These are phyloP conservation scores for Leccinellum rugosiceps DNA, from an alignment of 768 basidiomycete genomes.

Conservation along the genomic window DNA sequence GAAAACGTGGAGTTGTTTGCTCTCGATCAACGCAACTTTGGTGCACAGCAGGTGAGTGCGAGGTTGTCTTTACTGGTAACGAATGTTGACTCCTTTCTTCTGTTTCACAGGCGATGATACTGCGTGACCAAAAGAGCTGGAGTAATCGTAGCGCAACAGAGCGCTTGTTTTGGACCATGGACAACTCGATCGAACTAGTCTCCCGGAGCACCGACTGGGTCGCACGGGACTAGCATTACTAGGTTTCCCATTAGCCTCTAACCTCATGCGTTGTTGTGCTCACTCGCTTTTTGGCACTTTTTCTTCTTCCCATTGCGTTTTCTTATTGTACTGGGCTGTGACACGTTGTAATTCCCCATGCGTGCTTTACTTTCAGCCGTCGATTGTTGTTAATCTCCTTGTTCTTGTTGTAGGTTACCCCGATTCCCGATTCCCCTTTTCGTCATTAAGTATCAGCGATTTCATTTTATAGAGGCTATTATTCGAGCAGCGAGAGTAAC, in stretches of 20 bases:
- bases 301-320: constrained; percentile 4
- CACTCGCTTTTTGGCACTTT: constrained; percentile 9
- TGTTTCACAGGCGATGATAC: constrained; percentile 79
- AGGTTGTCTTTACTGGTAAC: background rate
- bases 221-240: constrained; percentile 51
- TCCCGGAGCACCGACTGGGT: constrained; percentile 87
- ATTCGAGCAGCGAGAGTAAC: constrained; percentile 15
- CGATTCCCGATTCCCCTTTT: constrained; percentile 8
- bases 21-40: constrained; percentile 91
- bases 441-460: constrained; percentile 7
- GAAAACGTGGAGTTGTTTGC: constrained; percentile 92
- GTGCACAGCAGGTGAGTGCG: constrained; percentile 84
- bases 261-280: constrained; percentile 6
- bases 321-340: constrained; percentile 19
- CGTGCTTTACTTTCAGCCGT: constrained; percentile 6
- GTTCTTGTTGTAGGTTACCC: constrained; percentile 22
- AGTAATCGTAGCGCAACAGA: constrained; percentile 89
- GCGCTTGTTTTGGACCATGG: constrained; percentile 87
- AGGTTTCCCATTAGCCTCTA: background rate
- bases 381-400: constrained; percentile 12
- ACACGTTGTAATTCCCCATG: constrained; percentile 22
- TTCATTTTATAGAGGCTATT: constrained; percentile 4
- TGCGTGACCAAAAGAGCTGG: constrained; percentile 96
- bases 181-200: constrained; percentile 85
- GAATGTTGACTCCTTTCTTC: background rate